Base-by-base conservation (phyloP, 1,139 yeast species). In the Meyerozyma carpophila region DNA sequence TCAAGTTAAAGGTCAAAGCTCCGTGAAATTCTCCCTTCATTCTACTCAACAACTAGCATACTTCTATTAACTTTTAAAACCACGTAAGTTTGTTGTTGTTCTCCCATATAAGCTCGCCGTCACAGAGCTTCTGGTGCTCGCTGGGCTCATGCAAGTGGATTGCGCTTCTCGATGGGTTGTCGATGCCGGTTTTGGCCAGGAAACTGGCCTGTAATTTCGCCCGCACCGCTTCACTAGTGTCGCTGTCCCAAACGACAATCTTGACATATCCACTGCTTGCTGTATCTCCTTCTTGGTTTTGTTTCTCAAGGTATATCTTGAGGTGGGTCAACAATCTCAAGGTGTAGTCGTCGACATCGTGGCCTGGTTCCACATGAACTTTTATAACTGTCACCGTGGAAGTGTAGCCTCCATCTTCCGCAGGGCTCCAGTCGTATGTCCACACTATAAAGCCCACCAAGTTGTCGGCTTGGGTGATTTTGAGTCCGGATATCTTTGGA, bases 61-160 rank as follows among this genome's bases (percentile, higher is more conserved):
- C 24, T 21, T 21, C 24, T 21, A 21, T 21, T 21, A 8, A 8
- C 24, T 8, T 5, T 51, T 54, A 73, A 49, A 71, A 73, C 79
- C 79, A 73, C 4, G 75, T 68, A 42, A 74, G 53, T 51, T 74
- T 73, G 42, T 61, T 68, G 50, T 74, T 74, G 37, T 65, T 66
- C 49, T 68, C 77, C 79, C 79, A 73, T 20, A 71, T 53, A 13
- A 70, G 44, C 1, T 63, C 53, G 2, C 53, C 37, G 11, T 32
- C 51, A 26, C 44, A 50, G 5, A 28, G 32, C 25, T 44, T 48
- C 13, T 39, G 34, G 10, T 36, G 32, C 10, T 39, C 28, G 37
- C 44, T 26, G 1, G 48, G 47, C 34, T 58, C 51, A 46, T 60
- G 56, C 47, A 67, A 54, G 41, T 59, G 55, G 7, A 68, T 53